Base-by-base conservation (phyloP, 306 rosid genomes). In the Sphenostylis stenocarpa region DNA sequence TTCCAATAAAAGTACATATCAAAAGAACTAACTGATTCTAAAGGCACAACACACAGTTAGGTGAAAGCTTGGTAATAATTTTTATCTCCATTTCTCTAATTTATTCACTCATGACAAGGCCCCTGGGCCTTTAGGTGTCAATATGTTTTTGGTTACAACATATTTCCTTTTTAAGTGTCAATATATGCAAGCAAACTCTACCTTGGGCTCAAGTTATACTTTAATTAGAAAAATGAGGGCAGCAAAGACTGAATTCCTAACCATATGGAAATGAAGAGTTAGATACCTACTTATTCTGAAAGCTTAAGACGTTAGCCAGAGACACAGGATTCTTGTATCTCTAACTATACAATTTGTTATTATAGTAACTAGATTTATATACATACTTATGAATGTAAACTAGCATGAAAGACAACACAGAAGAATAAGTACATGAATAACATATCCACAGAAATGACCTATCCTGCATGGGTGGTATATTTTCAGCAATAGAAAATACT, bases 371-470 rank as follows among this genome's bases (percentile, higher is more conserved):
- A 62, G 61, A 13, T 34, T 57, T 53, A 68, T 9, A 41, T 41
- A 52, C 26, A 62, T 51, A 69, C 61, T 74, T 43, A 16, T 33
- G 31, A 16, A 14, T 17, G 65, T 28, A 52, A 69, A 75, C 52
- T 44, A 64, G 34, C 36, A 77, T 36, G 38, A 60, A 73, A 14
- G 47, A 57, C 26, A 51, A 53, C 60, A 69, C 55, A 60, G 23
- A 52, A 72, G 64, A 57, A 34, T 17, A 33, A 33, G 55, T 28
- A 79, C 15, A 75, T 63, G 13, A 52, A 74, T 26, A 53, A 48
- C 68, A 76, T 16, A 72, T 15, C 38, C 34, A 20, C 39, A 52
- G 41, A 45, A 67, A 68, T 23, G 29, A 31, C n/a, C 24, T 39
- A 38, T 56, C 75, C 70, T 16, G 38, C 72, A 65, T 55, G 63